phyloP scores from a whole-genome alignment of 2,329 filamentous ascomycete genomes.

The Cytospora chrysosperma region DNA sequence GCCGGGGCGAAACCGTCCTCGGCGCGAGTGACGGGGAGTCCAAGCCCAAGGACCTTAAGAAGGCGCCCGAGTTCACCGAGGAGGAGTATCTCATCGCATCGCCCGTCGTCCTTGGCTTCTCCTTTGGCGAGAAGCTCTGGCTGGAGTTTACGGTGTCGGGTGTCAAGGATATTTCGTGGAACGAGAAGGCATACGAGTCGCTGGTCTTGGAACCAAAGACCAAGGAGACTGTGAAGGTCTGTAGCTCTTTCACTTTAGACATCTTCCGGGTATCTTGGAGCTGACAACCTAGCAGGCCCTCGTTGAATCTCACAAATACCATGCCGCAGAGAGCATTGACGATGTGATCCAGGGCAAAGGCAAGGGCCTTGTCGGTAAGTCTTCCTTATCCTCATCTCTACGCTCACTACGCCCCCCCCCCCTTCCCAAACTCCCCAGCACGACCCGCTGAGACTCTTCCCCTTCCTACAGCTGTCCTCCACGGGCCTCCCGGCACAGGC shows the following conservation, averaged over 20 bases:
- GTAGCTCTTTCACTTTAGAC: constrained; percentile 3
- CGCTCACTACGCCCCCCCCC: not conserved
- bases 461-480: constrained; percentile 58
- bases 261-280: too few relatives aligned
- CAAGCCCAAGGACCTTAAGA: constrained; percentile 35
- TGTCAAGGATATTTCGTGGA: constrained; percentile 80
- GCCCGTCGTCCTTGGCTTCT: constrained; percentile 81
- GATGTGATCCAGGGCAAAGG: constrained; percentile 83
- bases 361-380: constrained; percentile 70
- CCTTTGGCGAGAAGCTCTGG: constrained; percentile 88
- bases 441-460: too few relatives aligned
- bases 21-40: constrained; percentile 26
- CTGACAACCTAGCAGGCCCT: constrained; percentile 52
- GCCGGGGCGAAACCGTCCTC: constrained; percentile 29
- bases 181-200: constrained; percentile 77
- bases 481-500: constrained; percentile 82
- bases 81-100: constrained; percentile 84
- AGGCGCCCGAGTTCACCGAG: constrained; percentile 63
- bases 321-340: constrained; percentile 78
- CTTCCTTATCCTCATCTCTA: not conserved
- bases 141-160: constrained; percentile 81
- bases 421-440: constrained; percentile 24
- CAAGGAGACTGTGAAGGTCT: constrained; percentile 64
- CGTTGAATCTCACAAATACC: constrained; percentile 80
- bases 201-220: constrained; percentile 67